Base-by-base conservation (phyloP, 2,329 filamentous ascomycete genomes). In the Ceratocystis destructans region DNA sequence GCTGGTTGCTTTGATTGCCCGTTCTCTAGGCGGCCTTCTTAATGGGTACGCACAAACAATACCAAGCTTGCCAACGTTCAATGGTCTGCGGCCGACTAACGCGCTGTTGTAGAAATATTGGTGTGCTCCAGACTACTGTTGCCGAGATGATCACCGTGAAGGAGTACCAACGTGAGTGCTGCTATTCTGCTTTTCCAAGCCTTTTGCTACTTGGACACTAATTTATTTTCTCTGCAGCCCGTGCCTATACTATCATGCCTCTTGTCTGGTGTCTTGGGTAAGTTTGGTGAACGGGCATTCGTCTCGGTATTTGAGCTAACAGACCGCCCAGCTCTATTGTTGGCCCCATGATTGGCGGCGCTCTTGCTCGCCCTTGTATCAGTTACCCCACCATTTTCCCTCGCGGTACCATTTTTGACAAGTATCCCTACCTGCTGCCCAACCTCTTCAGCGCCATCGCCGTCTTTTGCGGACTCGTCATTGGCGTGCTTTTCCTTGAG, bases 191-290 rank as follows among this genome's bases (percentile, higher is more conserved):
- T 62, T 12, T 44, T 61, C 46, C 62, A 65, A 3, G 3, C 7
- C 25, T 17, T 5, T 45, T 28, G 5, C 10, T 10, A 8, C 55
- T 22, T 66, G 72, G 75, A 70, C 78, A 45, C 55, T 62, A 64
- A 64, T 44, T 20, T 48, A 2, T 44, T 20, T 48, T 5, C n/a
- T 22, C 65, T 64, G 67, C 69, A 91, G 88, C 92, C 71, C 89
- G 90, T 71, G 94, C 93, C 62, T 99, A 96, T 77, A 90, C 93
- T 12, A 92, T 97, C 71, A 96, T 99, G 91, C 94, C 94, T 5
- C 90, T 96, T 74, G 90, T 97, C 31, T 99, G 94, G 94, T 96
- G 92, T 74, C 82, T 99, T 73, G 94, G 94, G 80, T 90, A 79
- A 77, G 80, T 77, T 62, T n/a, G 2, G 4, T 8, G 1, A 2